phyloP scores from a whole-genome alignment of 148 eudicot genomes.

The Tetragonia tetragonoides region DNA sequence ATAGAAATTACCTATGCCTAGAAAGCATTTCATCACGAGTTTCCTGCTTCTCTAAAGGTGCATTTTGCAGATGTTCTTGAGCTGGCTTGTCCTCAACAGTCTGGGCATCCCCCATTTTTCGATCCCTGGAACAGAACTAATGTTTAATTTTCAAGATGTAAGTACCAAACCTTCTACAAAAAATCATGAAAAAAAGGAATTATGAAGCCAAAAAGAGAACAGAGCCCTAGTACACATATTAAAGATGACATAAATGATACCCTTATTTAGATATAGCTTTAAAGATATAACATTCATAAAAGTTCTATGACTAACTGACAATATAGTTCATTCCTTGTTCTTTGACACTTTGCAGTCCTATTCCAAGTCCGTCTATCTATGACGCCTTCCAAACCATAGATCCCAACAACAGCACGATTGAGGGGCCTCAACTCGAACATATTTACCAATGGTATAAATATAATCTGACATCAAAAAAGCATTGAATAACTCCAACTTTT shows the following conservation, averaged over 20 bases:
- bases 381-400: not conserved
- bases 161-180: not conserved
- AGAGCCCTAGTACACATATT: not conserved
- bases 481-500: not conserved
- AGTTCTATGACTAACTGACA: not conserved
- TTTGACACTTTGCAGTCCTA: not conserved
- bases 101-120: constrained; percentile 41
- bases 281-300: not conserved
- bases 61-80: constrained; percentile 30
- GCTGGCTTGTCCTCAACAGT: constrained; percentile 30
- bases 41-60: constrained; percentile 35
- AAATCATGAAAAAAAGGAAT: not conserved
- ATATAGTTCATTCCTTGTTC: not conserved
- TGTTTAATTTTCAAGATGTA: not conserved
- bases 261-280: not conserved
- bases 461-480: not conserved
- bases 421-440: not conserved
- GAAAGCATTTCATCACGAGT: constrained; percentile 71
- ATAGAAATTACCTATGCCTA: constrained; percentile 53
- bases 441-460: not conserved
- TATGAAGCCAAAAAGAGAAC: not conserved
- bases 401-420: not conserved
- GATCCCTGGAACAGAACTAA: constrained; percentile 16
- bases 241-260: not conserved
- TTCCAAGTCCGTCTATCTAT: not conserved